phyloP scores from a whole-genome alignment of 345 rosid species.

The Eucalyptus sideroxylon region DNA sequence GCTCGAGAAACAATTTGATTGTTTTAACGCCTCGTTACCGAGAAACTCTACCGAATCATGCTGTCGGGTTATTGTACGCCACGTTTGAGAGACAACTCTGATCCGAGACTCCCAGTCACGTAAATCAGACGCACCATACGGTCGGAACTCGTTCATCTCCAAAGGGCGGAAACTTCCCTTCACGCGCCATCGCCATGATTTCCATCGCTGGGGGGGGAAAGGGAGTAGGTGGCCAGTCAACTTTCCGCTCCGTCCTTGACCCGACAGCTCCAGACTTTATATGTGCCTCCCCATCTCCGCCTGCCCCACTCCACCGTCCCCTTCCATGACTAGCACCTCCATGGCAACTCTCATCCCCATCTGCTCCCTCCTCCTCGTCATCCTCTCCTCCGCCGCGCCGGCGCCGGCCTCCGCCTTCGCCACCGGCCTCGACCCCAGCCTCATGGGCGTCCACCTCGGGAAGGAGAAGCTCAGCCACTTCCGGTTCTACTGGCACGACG shows the following conservation, averaged over 20 bases:
- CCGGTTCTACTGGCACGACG: conserved; percentile 61
- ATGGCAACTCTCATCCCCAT: accelerated
- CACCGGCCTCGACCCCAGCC: background rate
- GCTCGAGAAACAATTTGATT: background rate
- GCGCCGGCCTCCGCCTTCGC: background rate
- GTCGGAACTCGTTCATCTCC: background rate
- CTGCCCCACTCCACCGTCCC: background rate
- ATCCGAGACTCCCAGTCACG: background rate
- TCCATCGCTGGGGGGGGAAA: background rate
- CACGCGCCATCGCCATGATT: background rate
- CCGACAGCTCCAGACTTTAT: background rate
- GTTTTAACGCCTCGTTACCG: background rate
- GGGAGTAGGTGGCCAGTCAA: background rate
- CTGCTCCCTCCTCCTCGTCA: background rate
- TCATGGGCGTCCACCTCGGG: background rate
- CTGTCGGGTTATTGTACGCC: background rate
- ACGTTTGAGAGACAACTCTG: background rate
- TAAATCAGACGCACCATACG: background rate
- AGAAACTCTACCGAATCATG: background rate
- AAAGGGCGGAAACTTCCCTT: background rate
- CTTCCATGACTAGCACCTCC: background rate
- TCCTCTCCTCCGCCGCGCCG: background rate
- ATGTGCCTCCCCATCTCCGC: background rate
- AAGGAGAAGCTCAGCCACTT: conserved; percentile 63
- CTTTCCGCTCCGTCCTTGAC: background rate